Evolutionary conservation across 2,329 filamentous ascomycete genomes (phyloP), one percentile per base, ranked within the genome.

Genomic region (Talaromyces sp.): DNA sequence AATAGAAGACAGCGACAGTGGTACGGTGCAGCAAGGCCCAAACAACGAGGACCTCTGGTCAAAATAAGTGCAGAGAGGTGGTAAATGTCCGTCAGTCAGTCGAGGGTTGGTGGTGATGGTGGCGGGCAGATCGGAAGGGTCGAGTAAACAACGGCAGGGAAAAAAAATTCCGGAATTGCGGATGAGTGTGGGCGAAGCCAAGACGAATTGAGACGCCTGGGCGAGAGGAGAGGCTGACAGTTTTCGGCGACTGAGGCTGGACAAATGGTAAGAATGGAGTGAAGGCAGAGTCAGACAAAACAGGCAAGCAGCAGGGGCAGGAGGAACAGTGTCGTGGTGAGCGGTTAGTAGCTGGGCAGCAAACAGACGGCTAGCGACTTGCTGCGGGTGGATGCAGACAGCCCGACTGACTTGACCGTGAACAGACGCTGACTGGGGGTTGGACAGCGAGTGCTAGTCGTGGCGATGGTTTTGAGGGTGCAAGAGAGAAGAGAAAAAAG

Each of bases 161-260:
- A 52, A 59, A 59, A 59, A 59, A 33, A 53, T 18, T 14, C n/a
- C 18, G 57, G 23, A 47, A 23, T 54, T 18, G 56, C 28, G 30
- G 47, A 55, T 28, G 51, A 56, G 30, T 40, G 51, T 56, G n/a
- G 54, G 56, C 42, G 23, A 34, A 40, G 50, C 56, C 51, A 50
- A 62, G 51, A 52, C 36, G 54, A 61, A 56, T 55, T 59, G 60
- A 62, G 60, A 57, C 60, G 57, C n/a, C 44, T 27, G 23, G 28
- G 30, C 23, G 5, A 18, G 33, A 9, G 47, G 16, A 51, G 47
- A 36, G 52, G 52, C 33, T 55, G 52, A 36, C 30, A n/a, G 52
- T 10, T 23, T 23, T 55, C 16, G 30, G 27, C 52, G 27, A 55
- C 33, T 23, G 52, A 36, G 28, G 52, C 30, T 31, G 52, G 52